Percentiles rank a stretch among this genome's conserved stretches.
Conservation (phyloP, 1,284 basidiomycete species). For the Tremellales sp. region DNA sequence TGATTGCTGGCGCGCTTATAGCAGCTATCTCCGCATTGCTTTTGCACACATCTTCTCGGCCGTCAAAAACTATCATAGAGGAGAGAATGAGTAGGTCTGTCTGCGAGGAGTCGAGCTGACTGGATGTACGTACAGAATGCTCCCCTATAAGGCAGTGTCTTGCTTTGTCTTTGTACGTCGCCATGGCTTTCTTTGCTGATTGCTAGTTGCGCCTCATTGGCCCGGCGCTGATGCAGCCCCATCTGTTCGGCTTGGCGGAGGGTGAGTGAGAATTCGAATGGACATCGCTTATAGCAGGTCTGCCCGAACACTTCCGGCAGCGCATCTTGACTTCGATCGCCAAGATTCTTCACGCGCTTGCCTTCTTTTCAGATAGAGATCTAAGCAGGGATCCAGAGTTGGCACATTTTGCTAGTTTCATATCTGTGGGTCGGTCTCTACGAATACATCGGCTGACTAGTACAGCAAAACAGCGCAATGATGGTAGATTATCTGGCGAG, state of each 20-base stretch:
- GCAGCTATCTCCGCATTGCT: constrained; percentile 22
- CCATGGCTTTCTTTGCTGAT: not conserved
- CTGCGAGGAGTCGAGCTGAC: not conserved
- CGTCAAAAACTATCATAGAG: constrained; percentile 25
- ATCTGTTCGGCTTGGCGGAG: constrained; percentile 30
- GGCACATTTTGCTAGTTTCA: constrained; percentile 18
- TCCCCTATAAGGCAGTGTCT: constrained; percentile 34
- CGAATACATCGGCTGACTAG: not conserved
- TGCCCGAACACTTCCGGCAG: constrained; percentile 15
- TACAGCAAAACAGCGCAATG: constrained; percentile 12
- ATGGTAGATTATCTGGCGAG: constrained; percentile 31
- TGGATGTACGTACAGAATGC: constrained; percentile 6
- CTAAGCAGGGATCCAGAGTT: constrained; percentile 22
- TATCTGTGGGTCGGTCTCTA: constrained; percentile 9
- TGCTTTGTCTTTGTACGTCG: constrained; percentile 33
- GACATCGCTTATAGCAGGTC: constrained; percentile 6
- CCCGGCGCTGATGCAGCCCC: constrained; percentile 34
- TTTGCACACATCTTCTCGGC: constrained; percentile 23
- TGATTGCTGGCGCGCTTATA: not conserved
- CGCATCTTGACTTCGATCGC: constrained; percentile 26
- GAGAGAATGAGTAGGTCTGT: constrained; percentile 15
- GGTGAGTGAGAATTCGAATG: constrained; percentile 7
- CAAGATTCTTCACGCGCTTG: constrained; percentile 32
- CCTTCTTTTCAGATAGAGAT: constrained; percentile 31
- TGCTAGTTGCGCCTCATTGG: constrained; percentile 32